Base-by-base conservation (phyloP, 116 monocot species). In the Dioscorea cayenensis region DNA sequence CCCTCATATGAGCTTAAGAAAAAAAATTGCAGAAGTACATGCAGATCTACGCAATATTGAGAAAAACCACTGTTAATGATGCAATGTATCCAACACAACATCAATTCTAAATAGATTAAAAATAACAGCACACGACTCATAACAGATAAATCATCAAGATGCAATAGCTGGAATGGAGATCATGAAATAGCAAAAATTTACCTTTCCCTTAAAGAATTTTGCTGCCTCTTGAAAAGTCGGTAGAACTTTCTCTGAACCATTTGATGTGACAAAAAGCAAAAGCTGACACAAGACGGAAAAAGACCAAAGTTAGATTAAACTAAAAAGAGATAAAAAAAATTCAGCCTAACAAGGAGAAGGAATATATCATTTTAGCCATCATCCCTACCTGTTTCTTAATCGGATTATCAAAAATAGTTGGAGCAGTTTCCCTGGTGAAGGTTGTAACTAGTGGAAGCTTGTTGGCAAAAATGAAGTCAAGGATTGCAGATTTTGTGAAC, bases 181-280 rank as follows among this genome's bases (percentile, higher is more conserved):
- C 29, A 76, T 22, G 18, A 58, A 8, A 23, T 13, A 18, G 5
- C 4, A 20, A 65, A 38, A 23, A 76, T 28, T 63, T 84, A 92
- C 96, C 90, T 96, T 96, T 70, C 96, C 92, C 82, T 90, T 96
- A 38, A 96, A 96, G 19, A 66, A 76, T 73, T 90, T 92, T 66
- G 96, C 92, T 66, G 84, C 86, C 63, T 90, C 90, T 75, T 84
- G 67, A 51, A 96, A 96, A 51, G 55, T 36, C 10, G 87, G 88
- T 28, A 96, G 19, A 69, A 83, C 29, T 70, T 90, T 77, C 22
- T 76, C 74, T 25, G 90, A 84, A 25, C 79, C 88, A 68, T 90
- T 92, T 73, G 90, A 83, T 63, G 77, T 58, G 17, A 90, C 84
- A 86, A 96, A 96, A 51, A 96, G 85, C 70, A 96, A 81, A 82